A percentile compares a stretch with the other conserved stretches of the same genome.
Conservation (phyloP, 2,329 filamentous ascomycete species). For the Penicillium glabrum region DNA sequence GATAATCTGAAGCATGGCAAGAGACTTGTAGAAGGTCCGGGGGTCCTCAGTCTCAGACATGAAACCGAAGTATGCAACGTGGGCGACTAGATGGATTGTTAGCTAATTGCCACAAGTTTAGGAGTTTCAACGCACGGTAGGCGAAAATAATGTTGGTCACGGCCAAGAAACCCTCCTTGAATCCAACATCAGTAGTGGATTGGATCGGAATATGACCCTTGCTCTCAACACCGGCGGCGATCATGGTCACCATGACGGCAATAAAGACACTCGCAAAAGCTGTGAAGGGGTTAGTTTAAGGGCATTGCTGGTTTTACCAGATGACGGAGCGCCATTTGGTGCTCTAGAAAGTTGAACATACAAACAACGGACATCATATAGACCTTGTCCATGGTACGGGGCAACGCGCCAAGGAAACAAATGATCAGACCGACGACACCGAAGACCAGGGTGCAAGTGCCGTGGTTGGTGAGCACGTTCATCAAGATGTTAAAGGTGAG, state of each 20-base stretch:
- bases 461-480: conserved; percentile 62
- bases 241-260: conserved; percentile 66
- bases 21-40: conserved; percentile 60
- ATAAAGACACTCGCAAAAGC: conserved; percentile 63
- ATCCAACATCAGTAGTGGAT: conserved; percentile 41
- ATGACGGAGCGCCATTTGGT: not conserved
- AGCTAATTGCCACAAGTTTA: not conserved
- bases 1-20: conserved; percentile 60
- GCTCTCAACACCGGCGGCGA: conserved; percentile 59
- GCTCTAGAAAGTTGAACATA: conserved; percentile 25
- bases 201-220: conserved; percentile 38
- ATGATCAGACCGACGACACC: conserved; percentile 59
- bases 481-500: conserved; percentile 68
- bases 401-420: conserved; percentile 60
- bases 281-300: conserved; percentile 15
- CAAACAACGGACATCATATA: conserved; percentile 61
- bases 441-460: conserved; percentile 63
- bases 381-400: conserved; percentile 62
- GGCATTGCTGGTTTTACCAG: not conserved
- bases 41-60: conserved; percentile 64
- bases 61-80: conserved; percentile 67
- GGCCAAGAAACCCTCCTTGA: conserved; percentile 59
- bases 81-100: conserved; percentile 42
- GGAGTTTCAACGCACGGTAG: conserved; percentile 48
- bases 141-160: conserved; percentile 70